Evolutionary conservation across 805 yeast species (phyloP), one percentile per base, ranked within the genome.

Genomic region (Cyberlindnera amylophila): DNA sequence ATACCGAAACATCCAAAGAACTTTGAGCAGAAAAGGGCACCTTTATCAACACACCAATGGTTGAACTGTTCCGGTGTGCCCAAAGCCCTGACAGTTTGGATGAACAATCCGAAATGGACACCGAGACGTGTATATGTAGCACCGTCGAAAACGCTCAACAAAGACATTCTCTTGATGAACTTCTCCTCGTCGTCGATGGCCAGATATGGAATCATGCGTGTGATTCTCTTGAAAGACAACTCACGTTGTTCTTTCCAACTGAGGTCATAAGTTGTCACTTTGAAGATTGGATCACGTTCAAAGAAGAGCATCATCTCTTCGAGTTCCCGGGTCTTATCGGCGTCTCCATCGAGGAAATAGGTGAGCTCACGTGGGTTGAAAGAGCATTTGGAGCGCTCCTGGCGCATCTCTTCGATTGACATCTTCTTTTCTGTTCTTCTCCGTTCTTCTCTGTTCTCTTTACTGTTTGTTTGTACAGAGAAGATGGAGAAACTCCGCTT

Each of bases 1-100:
- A 88, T 88, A 36, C 84, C 87, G 66, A 88, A 88, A 64, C 96
- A 88, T 18, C 96, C 96, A 57, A 81, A 55, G 38, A 82, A 71
- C 46, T 76, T 82, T 54, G 74, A 75, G 27, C 81, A 59, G 42
- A 64, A 65, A 1, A 70, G 62, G 7, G 86, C 79, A 53, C 85
- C 88, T 53, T 82, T 72, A 49, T 74, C 76, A 43, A 72, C 69
- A 37, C 87, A 73, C 97, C 97, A 90, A 66, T 81, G 88, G 34
- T 77, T 69, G 54, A 82, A 75, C 70, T 90, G 98, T 43, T 79
- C 86, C 15, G 77, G 70, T 7, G 97, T 86, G 44, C 96, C 97
- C 55, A 85, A 81, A 41, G 96, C 95, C 50, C 82, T 76, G 41
- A 91, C 69, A 45, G 95, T 85, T 44, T 78, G 75, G 33, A 86